These are phyloP conservation scores for Globisporangium ultimum DNA, from an alignment of 352 stramenopile genomes.

Conservation along the genomic window DNA sequence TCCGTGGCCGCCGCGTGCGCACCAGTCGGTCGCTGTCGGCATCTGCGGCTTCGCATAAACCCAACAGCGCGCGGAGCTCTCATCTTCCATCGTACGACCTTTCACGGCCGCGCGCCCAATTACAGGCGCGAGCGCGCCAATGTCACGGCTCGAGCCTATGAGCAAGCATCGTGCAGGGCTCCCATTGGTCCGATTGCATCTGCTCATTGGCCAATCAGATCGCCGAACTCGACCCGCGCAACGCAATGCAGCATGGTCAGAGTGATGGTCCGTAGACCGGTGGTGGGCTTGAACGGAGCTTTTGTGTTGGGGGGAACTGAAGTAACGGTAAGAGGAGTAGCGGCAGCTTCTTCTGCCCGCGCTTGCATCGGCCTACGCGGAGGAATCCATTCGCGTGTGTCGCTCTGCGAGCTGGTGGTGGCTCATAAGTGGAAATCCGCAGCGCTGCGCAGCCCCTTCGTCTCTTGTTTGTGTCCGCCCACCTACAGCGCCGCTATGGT, in stretches of 20 bases:
- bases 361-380: background rate
- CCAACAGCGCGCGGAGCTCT: too few relatives aligned
- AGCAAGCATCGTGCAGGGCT: too few relatives aligned
- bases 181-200: too few relatives aligned
- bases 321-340: background rate
- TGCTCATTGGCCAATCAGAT: background rate
- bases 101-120: too few relatives aligned
- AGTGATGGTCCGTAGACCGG: constrained; percentile 12
- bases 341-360: constrained; percentile 1
- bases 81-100: too few relatives aligned
- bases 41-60: too few relatives aligned
- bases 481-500: constrained; percentile 4
- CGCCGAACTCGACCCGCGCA: background rate
- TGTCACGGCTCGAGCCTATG: too few relatives aligned
- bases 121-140: too few relatives aligned
- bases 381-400: background rate
- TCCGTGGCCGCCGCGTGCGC: too few relatives aligned
- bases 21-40: too few relatives aligned
- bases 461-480: background rate
- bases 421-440: constrained; percentile 19
- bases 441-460: constrained; percentile 8
- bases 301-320: constrained; percentile 8
- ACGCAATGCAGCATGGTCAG: background rate
- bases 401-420: constrained; percentile 3
- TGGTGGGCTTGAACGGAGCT: constrained; percentile 9